These are phyloP conservation scores for Puccinia novopanici DNA, from an alignment of 1,284 basidiomycete species.

Conservation along the genomic window DNA sequence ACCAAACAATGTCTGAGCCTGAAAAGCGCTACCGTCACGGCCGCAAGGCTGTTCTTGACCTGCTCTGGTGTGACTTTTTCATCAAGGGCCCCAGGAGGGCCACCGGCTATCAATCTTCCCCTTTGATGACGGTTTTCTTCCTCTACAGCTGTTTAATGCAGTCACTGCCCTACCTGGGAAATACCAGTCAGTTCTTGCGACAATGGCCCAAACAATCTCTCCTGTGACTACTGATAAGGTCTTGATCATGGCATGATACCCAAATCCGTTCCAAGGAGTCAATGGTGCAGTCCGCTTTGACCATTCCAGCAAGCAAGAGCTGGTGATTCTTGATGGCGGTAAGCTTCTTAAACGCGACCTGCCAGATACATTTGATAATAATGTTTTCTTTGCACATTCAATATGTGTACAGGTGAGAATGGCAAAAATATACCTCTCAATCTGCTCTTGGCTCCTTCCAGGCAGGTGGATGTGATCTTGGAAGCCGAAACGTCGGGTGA, in stretches of 20 bases:
- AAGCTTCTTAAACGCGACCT: slow-evolving; percentile 56
- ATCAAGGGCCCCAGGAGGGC: slow-evolving; percentile 28
- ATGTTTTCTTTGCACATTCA: not conserved
- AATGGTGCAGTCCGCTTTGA: slow-evolving; percentile 49
- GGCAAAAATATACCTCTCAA: slow-evolving; percentile 65
- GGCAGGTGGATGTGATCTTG: slow-evolving; percentile 69
- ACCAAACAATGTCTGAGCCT: slow-evolving; percentile 22
- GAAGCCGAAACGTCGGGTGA: slow-evolving; percentile 69
- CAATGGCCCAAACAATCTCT: not conserved
- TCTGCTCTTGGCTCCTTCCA: slow-evolving; percentile 68
- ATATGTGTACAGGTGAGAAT: too few species aligned
- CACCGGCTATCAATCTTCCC: slow-evolving; percentile 13
- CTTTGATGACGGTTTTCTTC: not conserved
- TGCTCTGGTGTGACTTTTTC: slow-evolving; percentile 23
- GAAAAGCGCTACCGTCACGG: not conserved
- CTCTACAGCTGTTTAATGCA: slow-evolving; percentile 32
- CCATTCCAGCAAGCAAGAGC: slow-evolving; percentile 55
- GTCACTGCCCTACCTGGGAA: not conserved
- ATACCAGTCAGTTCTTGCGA: not conserved
- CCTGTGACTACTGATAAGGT: not conserved
- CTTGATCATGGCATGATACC: slow-evolving; percentile 12
- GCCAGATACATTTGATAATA: not conserved
- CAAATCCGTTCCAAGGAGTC: slow-evolving; percentile 51
- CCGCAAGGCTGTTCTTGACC: not conserved
- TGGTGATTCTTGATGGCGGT: slow-evolving; percentile 63